Evolutionary conservation across 495 filamentous ascomycete genomes (phyloP), one percentile per base, ranked within the genome.

Genomic region (Lophiostoma macrostomum): DNA sequence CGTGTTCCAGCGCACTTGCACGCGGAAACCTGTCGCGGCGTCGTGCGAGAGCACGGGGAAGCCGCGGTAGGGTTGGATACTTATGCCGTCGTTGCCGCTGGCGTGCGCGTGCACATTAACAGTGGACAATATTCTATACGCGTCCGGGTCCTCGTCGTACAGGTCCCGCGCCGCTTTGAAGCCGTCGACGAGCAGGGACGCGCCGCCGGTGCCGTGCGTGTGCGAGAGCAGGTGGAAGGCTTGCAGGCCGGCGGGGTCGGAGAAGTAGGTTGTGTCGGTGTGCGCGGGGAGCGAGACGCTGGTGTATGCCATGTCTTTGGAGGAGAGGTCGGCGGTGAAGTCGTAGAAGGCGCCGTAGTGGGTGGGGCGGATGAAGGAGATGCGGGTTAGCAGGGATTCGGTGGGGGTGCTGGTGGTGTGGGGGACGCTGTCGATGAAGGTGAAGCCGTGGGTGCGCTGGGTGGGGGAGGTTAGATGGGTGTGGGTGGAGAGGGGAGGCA

Each of bases 311-410:
- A 85, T 95, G 64, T 97, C 91, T 65, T 89, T 91, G 64, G 79
- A 85, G 19, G 87, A 80, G 14, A 96, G 78, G 66, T 96, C 87
- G 25, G 91, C 82, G 0, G 85, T 91, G 68, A 97, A 96, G 68
- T 95, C 89, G 77, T 90, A 97, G 72, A 96, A 96, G 22, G 86
- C 90, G 56, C 85, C 91, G 65, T 96, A 97, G 65, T 97, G 91
- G 0, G 91, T 97, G 31, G 80, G 67, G 10, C 88, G 77, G 61
- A 96, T 89, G 56, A 88, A 87, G 7, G 87, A 79, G 44, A 97
- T 94, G 22, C 81, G 79, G 63, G 89, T 79, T 2, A 96, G 73
- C 4, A 96, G 73, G 23, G 69, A 50, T 62, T 88, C 58, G 2
- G 91, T 96, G 4, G 78, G n/a, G n/a, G n/a, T 72, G 60, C 84